Percentiles rank a stretch among this genome's conserved stretches.
These are phyloP conservation scores for Phanerochaete carnosa DNA, from an alignment of 768 basidiomycete species.

Conservation along the genomic window DNA sequence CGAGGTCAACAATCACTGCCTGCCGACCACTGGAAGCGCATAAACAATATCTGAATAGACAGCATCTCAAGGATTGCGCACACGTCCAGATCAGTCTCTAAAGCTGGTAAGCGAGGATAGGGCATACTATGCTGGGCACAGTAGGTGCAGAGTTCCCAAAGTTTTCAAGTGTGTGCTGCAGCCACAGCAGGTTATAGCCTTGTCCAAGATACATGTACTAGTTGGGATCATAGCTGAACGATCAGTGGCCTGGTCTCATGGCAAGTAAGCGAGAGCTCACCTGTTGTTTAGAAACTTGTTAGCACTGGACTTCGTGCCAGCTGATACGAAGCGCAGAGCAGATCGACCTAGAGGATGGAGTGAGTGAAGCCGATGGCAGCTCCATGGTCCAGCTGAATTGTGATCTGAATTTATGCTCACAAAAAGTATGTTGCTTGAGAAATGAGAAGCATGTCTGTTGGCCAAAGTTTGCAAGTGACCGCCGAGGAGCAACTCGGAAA, in stretches of 20 bases:
- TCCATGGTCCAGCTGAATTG: not conserved
- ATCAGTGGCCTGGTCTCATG: slow-evolving; percentile 92
- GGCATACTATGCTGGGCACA: slow-evolving; percentile 80
- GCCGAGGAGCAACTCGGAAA: slow-evolving; percentile 78
- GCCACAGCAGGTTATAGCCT: not conserved
- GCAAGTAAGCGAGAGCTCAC: slow-evolving; percentile 85
- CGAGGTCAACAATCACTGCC: no score
- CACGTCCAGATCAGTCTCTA: no score
- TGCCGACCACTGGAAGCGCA: no score
- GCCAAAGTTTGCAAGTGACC: slow-evolving; percentile 85
- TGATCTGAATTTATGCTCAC: not conserved
- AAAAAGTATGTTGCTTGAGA: slow-evolving; percentile 76
- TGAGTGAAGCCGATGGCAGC: no score
- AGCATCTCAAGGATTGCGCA: no score
- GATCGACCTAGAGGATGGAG: slow-evolving; percentile 92
- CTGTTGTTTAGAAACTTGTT: slow-evolving; percentile 86
- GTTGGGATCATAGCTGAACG: slow-evolving; percentile 67
- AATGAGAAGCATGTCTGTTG: slow-evolving; percentile 89
- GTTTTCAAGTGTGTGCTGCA: slow-evolving; percentile 81
- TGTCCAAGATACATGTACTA: no score
- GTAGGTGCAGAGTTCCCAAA: slow-evolving; percentile 77
- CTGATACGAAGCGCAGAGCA: slow-evolving; percentile 59
- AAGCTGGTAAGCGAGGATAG: not conserved
- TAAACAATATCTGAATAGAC: no score
- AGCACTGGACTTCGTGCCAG: slow-evolving; percentile 45